These are phyloP conservation scores for Lepraria neglecta DNA, from an alignment of 495 filamentous ascomycete genomes.

Conservation along the genomic window DNA sequence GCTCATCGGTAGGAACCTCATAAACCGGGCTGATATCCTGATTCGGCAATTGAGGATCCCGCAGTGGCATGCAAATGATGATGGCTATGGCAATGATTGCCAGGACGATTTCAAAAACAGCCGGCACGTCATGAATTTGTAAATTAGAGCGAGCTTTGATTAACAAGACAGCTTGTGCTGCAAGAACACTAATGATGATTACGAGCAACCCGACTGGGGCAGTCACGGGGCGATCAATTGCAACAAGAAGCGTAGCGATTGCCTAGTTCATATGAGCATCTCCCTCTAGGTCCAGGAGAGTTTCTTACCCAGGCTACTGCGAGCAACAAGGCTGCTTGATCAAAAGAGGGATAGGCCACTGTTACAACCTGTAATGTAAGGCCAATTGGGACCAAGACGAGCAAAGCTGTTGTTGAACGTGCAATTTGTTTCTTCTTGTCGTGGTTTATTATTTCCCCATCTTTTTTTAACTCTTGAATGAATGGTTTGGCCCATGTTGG, in stretches of 20 bases:
- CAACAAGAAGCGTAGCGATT: slow-evolving; percentile 39
- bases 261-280: slow-evolving; percentile 34
- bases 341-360: slow-evolving; percentile 32
- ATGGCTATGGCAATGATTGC: slow-evolving; percentile 42
- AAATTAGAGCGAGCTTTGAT: slow-evolving; percentile 29
- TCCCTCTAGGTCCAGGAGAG: not conserved
- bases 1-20: slow-evolving; percentile 48
- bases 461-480: slow-evolving; percentile 38
- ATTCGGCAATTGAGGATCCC: slow-evolving; percentile 51
- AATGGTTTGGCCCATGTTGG: slow-evolving; percentile 50
- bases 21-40: slow-evolving; percentile 56
- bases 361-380: slow-evolving; percentile 38
- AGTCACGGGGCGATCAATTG: slow-evolving; percentile 43
- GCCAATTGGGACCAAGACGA: slow-evolving; percentile 39
- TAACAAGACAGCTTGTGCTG: slow-evolving; percentile 36
- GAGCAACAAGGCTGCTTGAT: slow-evolving; percentile 31
- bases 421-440: slow-evolving; percentile 29
- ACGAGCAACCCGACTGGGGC: slow-evolving; percentile 40
- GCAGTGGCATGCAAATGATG: slow-evolving; percentile 66
- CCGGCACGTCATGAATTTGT: slow-evolving; percentile 34
- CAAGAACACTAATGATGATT: slow-evolving; percentile 33
- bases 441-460: slow-evolving; percentile 28
- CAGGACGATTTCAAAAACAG: slow-evolving; percentile 38
- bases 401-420: slow-evolving; percentile 36
- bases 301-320: slow-evolving; percentile 45